A percentile compares a stretch with the other conserved stretches of the same genome.
These are phyloP conservation scores for Cladosporium austrohemisphaericum DNA, from an alignment of 2,329 filamentous ascomycete genomes.

Conservation along the genomic window DNA sequence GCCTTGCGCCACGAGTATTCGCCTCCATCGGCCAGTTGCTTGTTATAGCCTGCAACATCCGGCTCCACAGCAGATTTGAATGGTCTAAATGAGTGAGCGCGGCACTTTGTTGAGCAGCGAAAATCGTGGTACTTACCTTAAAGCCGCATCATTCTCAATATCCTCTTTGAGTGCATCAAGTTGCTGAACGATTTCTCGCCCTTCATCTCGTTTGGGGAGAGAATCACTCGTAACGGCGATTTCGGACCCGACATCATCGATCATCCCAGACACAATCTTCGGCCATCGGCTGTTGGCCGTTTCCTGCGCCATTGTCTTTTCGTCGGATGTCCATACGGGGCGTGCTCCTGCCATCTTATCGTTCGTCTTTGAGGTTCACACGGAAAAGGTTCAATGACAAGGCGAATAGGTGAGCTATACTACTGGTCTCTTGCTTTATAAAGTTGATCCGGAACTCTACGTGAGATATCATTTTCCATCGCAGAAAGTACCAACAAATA, in stretches of 20 bases:
- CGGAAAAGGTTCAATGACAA: neutral
- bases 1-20: constrained; percentile 76
- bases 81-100: constrained; percentile 1
- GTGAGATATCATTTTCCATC: neutral
- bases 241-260: constrained; percentile 3
- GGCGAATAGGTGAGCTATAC: constrained; percentile 1
- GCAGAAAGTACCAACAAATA: neutral
- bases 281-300: constrained; percentile 14
- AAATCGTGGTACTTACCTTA: neutral
- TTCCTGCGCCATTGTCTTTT: constrained; percentile 16
- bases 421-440: constrained; percentile 7
- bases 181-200: constrained; percentile 1
- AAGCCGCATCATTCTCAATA: constrained; percentile 1
- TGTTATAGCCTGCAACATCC: constrained; percentile 79
- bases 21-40: constrained; percentile 71
- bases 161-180: constrained; percentile 4
- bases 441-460: neutral
- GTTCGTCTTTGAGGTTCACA: neutral
- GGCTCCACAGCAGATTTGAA: constrained; percentile 43
- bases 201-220: constrained; percentile 1
- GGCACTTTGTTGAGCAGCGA: neutral
- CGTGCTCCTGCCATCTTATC: constrained; percentile 7
- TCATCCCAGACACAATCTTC: constrained; percentile 8
- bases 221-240: neutral
- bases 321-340: constrained; percentile 17